A percentile compares a stretch with the other conserved stretches of the same genome.
Conservation (phyloP, 305 asterid species). For the Stenogyne calaminthoides region DNA sequence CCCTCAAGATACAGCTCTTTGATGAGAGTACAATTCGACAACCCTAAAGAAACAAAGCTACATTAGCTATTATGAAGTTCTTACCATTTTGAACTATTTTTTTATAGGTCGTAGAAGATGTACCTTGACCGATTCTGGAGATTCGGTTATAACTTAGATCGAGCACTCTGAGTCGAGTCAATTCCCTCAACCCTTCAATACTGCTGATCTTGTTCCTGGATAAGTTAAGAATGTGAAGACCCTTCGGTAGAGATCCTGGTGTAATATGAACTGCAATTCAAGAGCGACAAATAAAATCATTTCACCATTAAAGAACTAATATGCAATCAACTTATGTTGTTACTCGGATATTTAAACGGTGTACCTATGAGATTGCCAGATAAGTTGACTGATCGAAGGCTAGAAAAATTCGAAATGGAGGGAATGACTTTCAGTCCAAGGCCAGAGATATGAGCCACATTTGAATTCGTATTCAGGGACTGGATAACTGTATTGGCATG, state of each 20-base stretch:
- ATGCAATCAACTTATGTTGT: conserved; percentile 9
- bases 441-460: conserved; percentile 73
- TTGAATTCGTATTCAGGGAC: conserved; percentile 66
- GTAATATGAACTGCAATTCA: conserved; percentile 62
- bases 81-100: background rate
- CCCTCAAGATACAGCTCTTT: conserved; percentile 84
- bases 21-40: conserved; percentile 61
- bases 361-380: conserved; percentile 75
- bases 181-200: conserved; percentile 78
- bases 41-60: conserved; percentile 45
- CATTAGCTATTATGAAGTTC: background rate
- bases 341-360: background rate
- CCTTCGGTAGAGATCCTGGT: conserved; percentile 83
- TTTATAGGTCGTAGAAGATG: conserved; percentile 9
- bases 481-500: conserved; percentile 65
- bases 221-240: conserved; percentile 74
- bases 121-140: conserved; percentile 81
- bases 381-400: conserved; percentile 77
- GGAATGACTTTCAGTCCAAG: conserved; percentile 68
- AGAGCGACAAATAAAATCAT: background rate
- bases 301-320: background rate
- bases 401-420: conserved; percentile 49
- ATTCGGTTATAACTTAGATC: conserved; percentile 87
- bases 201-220: conserved; percentile 75
- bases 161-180: conserved; percentile 71